Percentiles rank a stretch among this genome's conserved stretches.
phyloP scores from a whole-genome alignment of 2,329 filamentous ascomycete genomes.

The Pseudocercospora crystallina region DNA sequence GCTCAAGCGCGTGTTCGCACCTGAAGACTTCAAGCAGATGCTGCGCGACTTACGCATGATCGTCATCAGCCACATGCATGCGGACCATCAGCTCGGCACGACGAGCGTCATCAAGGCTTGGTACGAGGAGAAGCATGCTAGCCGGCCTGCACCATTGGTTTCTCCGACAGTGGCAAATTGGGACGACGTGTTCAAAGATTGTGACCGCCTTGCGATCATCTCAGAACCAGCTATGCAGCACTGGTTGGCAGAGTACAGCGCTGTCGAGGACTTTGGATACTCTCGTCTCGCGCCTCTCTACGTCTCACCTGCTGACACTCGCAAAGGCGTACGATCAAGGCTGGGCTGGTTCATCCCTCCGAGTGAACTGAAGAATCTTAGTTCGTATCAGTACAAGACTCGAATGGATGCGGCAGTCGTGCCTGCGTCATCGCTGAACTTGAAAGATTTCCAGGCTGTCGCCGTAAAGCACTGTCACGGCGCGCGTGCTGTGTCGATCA shows the following conservation, averaged over 20 bases:
- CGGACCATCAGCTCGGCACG: slow-evolving; percentile 90
- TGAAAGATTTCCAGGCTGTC: slow-evolving; percentile 66
- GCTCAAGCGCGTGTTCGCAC: slow-evolving; percentile 69
- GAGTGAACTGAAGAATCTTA: slow-evolving; percentile 22
- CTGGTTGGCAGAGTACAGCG: slow-evolving; percentile 77
- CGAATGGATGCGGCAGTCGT: slow-evolving; percentile 24
- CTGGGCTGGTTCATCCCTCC: slow-evolving; percentile 38
- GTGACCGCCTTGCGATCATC: slow-evolving; percentile 59
- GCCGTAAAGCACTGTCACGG: slow-evolving; percentile 76
- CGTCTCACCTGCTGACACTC: slow-evolving; percentile 35
- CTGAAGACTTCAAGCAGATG: slow-evolving; percentile 65
- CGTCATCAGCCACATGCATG: slow-evolving; percentile 94
- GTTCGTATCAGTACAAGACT: slow-evolving; percentile 24
- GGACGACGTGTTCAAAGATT: slow-evolving; percentile 26
- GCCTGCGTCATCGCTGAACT: slow-evolving; percentile 53
- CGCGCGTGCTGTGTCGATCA: slow-evolving; percentile 73
- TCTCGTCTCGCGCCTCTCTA: slow-evolving; percentile 56
- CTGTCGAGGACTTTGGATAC: slow-evolving; percentile 75
- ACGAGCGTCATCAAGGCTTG: slow-evolving; percentile 79
- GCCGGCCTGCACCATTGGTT: slow-evolving; percentile 29
- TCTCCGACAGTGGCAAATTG: slow-evolving; percentile 15
- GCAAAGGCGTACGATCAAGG: slow-evolving; percentile 22
- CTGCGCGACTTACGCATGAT: slow-evolving; percentile 77
- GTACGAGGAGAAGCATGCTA: slow-evolving; percentile 59
- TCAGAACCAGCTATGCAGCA: slow-evolving; percentile 69